Percentiles rank a stretch among this genome's conserved stretches.
phyloP scores from a whole-genome alignment of 1,284 basidiomycete species.

The Ceratobasidium papillatum region DNA sequence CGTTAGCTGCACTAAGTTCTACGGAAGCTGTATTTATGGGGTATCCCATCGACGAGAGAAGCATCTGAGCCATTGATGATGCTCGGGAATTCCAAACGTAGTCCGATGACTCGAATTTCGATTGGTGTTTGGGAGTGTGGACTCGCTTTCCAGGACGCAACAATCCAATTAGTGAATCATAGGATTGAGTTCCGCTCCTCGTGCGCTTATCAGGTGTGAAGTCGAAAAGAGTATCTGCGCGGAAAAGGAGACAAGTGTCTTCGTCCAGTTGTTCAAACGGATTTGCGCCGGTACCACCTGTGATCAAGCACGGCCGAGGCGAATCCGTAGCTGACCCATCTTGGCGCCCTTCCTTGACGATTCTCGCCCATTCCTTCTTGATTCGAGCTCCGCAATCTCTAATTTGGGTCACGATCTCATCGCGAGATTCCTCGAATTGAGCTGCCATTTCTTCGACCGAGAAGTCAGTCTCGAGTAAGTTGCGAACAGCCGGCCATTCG shows the following conservation, averaged over 20 bases:
- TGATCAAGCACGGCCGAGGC: background rate
- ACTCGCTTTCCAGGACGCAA: background rate
- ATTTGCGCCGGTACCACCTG: background rate
- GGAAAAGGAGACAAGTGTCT: conserved; percentile 5
- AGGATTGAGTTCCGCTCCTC: background rate
- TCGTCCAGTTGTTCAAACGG: background rate
- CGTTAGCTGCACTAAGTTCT: background rate
- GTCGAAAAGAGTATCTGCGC: background rate
- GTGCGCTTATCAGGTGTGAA: background rate
- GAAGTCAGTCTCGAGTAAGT: background rate
- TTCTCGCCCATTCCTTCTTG: background rate
- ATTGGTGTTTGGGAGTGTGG: background rate
- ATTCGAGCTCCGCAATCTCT: background rate
- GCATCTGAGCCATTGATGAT: background rate
- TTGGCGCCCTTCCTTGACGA: background rate
- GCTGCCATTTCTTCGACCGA: background rate
- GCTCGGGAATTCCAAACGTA: background rate
- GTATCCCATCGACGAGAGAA: background rate
- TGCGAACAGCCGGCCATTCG: background rate
- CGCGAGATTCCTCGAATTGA: background rate
- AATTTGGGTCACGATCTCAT: background rate
- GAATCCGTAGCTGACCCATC: background rate
- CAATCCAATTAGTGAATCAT: background rate
- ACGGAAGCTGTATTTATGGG: background rate
- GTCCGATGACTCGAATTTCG: background rate